Evolutionary conservation across 1,284 basidiomycete species (phyloP), one percentile per base, ranked within the genome.

Genomic region (Pseudozyma sp.): DNA sequence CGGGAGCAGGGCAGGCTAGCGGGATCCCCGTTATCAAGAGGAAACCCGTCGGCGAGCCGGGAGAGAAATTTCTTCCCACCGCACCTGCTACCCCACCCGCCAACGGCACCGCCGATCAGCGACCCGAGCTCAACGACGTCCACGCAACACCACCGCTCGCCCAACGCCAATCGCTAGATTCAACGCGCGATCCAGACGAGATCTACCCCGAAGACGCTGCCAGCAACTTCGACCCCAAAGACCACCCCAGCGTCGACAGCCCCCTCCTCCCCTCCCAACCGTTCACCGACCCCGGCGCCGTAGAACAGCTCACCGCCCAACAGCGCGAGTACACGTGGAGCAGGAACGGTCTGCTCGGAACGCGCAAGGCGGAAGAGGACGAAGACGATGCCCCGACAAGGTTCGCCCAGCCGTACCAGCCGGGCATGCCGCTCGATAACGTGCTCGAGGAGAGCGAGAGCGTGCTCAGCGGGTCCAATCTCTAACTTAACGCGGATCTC

Each of bases 161-260:
- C 19, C 42, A 31, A 31, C 53, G 19, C 42, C 8, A 3, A 19
- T 55, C 52, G 11, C 35, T 51, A 8, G 65, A 68, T 24, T 58
- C 52, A 3, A 24, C 30, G 14, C 40, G 45, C 39, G 70, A 75
- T 16, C 33, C 45, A 0, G 79, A 79, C 37, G 77, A 78, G 33
- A 78, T 81, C 40, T 78, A 78, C 43, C 79, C 79, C 1, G 79
- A 81, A 47, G 79, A 81, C 40, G 77, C 79, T 8, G 79, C 71
- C 17, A 68, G 61, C 35, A 79, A 80, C 43, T 69, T 74, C 31
- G 61, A 66, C 39, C 44, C 60, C 4, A n/a, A 39, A 3, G 59
- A 57, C 2, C 47, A 29, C 9, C 45, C 39, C 11, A 52, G 45
- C 14, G 10, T 17, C n/a, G 50, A 62, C 11, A 57, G 54, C 31